A percentile compares a stretch with the other conserved stretches of the same genome.
These are phyloP conservation scores for Penicillium dipodomyicola DNA, from an alignment of 495 filamentous ascomycete genomes.

Conservation along the genomic window DNA sequence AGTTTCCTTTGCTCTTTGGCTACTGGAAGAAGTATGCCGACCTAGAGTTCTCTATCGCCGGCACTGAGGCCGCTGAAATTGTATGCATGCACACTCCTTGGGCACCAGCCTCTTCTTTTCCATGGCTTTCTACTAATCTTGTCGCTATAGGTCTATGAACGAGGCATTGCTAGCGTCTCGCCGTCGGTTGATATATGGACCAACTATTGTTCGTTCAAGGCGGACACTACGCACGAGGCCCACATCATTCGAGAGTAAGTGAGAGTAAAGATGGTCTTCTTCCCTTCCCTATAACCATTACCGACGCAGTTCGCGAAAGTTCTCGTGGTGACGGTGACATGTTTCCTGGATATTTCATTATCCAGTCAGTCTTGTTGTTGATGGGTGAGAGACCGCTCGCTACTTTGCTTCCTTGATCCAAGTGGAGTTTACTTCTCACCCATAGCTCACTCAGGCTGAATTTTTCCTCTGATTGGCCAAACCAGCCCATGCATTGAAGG, in stretches of 20 bases:
- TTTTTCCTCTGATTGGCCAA: constrained; percentile 37
- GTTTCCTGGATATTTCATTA: constrained; percentile 27
- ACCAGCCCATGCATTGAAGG: constrained; percentile 31
- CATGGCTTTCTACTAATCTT: constrained; percentile 21
- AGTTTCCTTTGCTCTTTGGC: constrained; percentile 93
- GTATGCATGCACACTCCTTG: constrained; percentile 43
- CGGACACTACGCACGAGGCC: constrained; percentile 90
- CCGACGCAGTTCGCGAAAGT: constrained; percentile 40
- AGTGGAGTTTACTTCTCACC: constrained; percentile 56
- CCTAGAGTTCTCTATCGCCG: constrained; percentile 92
- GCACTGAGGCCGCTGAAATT: constrained; percentile 97
- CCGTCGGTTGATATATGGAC: constrained; percentile 96
- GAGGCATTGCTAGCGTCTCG: constrained; percentile 88
- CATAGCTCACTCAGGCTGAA: constrained; percentile 54
- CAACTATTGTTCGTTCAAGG: constrained; percentile 96
- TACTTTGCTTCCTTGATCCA: constrained; percentile 40
- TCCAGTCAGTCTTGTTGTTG: constrained; percentile 38
- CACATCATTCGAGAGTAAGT: constrained; percentile 99
- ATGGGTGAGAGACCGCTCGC: constrained; percentile 55
- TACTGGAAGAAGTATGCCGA: constrained; percentile 99
- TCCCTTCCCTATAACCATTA: constrained; percentile 50
- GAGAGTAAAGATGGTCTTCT: constrained; percentile 62
- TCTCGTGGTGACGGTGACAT: constrained; percentile 34
- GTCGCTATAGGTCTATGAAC: constrained; percentile 75
- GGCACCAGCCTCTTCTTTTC: background rate